Percentiles rank a stretch among this genome's conserved stretches.
These are phyloP conservation scores for Lunularia cruciata DNA, from an alignment of 225 moss, liverwort and hornwort species.

Conservation along the genomic window DNA sequence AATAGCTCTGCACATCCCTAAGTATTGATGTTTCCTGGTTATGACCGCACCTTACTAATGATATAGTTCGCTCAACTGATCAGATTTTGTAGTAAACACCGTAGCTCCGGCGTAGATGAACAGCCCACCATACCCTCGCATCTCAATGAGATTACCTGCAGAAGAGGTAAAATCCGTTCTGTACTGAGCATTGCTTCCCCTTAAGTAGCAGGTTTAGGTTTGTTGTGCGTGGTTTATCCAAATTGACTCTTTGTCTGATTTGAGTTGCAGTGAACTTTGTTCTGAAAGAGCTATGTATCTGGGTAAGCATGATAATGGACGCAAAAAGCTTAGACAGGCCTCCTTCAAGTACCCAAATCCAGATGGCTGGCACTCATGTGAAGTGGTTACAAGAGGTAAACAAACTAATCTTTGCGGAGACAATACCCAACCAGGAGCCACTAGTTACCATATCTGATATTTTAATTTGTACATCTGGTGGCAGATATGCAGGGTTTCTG, in stretches of 20 bases:
- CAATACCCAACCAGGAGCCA: not conserved
- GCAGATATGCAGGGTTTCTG: constrained; percentile 85
- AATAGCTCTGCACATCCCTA: too few species aligned
- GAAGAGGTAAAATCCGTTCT: constrained; percentile 34
- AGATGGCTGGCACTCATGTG: constrained; percentile 53
- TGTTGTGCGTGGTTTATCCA: not conserved
- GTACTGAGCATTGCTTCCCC: not conserved
- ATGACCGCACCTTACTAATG: too few species aligned
- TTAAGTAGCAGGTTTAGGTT: not conserved
- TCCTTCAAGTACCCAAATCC: constrained; percentile 30
- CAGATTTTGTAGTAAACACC: constrained; percentile 52
- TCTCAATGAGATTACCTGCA: constrained; percentile 35
- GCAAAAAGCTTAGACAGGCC: constrained; percentile 37
- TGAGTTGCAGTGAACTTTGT: constrained; percentile 45
- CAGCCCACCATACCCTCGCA: constrained; percentile 36
- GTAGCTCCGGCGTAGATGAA: constrained; percentile 24
- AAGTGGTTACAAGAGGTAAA: constrained; percentile 73
- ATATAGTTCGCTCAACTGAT: not conserved
- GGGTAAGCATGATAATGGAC: constrained; percentile 35
- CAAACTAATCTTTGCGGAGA: not conserved
- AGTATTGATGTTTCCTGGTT: too few species aligned
- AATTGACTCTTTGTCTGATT: constrained; percentile 1
- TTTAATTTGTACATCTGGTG: constrained; percentile 18
- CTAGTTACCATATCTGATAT: not conserved
- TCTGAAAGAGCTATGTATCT: constrained; percentile 47